Conservation (phyloP, 139 green algal species). For the Asterochloris erici region DNA sequence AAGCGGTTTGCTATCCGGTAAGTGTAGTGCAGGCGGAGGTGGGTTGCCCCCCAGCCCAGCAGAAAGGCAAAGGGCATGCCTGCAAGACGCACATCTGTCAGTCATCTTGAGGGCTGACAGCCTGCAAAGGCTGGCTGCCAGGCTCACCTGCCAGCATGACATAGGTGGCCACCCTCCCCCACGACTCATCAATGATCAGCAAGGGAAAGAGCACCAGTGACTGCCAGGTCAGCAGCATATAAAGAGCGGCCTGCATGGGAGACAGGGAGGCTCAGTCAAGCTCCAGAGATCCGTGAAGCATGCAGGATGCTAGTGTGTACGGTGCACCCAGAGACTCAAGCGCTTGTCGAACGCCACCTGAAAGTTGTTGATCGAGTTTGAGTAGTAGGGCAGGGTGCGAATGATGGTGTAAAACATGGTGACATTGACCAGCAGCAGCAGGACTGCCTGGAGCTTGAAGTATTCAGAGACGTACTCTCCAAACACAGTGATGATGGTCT, state of each 20-base stretch:
- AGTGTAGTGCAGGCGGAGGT: conserved; percentile 2
- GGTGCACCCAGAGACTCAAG: too few relatives aligned
- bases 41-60: not conserved
- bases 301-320: too few relatives aligned
- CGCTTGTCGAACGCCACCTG: not conserved
- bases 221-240: conserved; percentile 10
- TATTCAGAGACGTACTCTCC: conserved; percentile 8
- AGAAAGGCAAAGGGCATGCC: conserved; percentile 8
- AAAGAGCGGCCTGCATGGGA: not conserved
- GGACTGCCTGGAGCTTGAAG: conserved; percentile 2
- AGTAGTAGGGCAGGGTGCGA: conserved; percentile 13
- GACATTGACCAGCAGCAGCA: conserved; percentile 9
- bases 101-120: not conserved
- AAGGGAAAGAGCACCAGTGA: conserved; percentile 1
- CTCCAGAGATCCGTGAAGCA: too few relatives aligned
- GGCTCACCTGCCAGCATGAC: not conserved
- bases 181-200: not conserved
- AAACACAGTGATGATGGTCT: conserved; percentile 9
- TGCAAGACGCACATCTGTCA: conserved; percentile 1
- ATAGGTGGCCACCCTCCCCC: not conserved
- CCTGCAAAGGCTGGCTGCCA: not conserved
- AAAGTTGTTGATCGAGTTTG: not conserved
- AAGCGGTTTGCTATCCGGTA: conserved; percentile 7
- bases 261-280: too few relatives aligned
- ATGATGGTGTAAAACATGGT: not conserved